Base-by-base conservation (phyloP, 805 yeast genomes). In the Zygosaccharomyces bailii region DNA sequence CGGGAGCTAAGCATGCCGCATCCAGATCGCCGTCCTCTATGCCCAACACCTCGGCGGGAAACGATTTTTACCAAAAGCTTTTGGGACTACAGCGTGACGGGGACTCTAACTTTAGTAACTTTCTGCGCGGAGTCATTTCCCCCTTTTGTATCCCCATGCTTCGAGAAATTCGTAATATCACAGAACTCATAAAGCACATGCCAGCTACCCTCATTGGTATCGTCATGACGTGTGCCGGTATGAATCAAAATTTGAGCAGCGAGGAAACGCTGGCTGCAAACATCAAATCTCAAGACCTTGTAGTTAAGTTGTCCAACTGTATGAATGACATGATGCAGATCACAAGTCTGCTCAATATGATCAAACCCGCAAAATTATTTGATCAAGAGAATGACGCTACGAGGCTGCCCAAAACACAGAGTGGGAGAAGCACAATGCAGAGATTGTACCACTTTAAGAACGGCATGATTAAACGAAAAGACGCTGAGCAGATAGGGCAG, bases 311-410 rank as follows among this genome's bases (percentile, higher is more conserved):
- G 37, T 62, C 67, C 0, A 59, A 60, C 40, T 56, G 65, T 5
- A 57, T 62, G 65, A 61, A 60, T 43, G 65, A 60, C 25, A 46
- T 63, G 37, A 59, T 62, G 6, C 66, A 61, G 31, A 60, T 61
- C 3, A 57, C 63, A 11, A 59, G 65, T 40, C 50, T 61, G 18
- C 43, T 62, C 17, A 56, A 49, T 34, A 46, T 59, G 52, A 51
- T 62, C 21, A 57, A 60, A 24, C 67, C 68, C 4, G 54, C 59
- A 29, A 59, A 55, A 35, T 52, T 61, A 33, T 58, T 56, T 38
- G 63, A 59, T 13, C 48, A 44, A 25, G 48, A 44, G 14, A 25
- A 8, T 16, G 40, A 37, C 16, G 13, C 20, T 16, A 4, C 31
- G 14, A 27, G 13, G 31, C 13, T 27, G 31, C 31, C 31, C 31